These are phyloP conservation scores for Cryptococcus amylolentus DNA, from an alignment of 1,284 basidiomycete genomes.

Conservation along the genomic window DNA sequence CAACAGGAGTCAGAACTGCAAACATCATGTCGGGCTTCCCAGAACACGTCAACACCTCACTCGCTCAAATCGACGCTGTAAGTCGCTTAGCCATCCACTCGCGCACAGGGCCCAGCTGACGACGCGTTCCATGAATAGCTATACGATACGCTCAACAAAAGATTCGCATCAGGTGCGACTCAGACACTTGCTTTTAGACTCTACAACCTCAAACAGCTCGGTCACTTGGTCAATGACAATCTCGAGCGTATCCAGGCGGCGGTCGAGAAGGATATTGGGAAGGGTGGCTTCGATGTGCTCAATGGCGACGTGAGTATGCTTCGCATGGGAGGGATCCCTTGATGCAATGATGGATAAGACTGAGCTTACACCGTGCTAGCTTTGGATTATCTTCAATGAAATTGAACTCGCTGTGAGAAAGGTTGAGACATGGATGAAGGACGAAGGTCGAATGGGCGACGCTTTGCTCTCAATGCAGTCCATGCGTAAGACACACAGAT, in stretches of 20 bases:
- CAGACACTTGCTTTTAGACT: conserved; percentile 58
- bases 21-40: too few relatives aligned
- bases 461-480: conserved; percentile 40
- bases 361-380: conserved; percentile 16
- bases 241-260: conserved; percentile 54
- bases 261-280: conserved; percentile 57
- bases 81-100: too few relatives aligned
- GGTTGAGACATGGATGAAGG: conserved; percentile 71
- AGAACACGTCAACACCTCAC: too few relatives aligned
- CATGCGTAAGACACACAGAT: conserved; percentile 27
- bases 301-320: conserved; percentile 33
- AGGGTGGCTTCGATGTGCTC: conserved; percentile 45
- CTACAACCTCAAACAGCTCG: conserved; percentile 62
- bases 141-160: conserved; percentile 52
- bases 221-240: conserved; percentile 63
- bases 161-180: conserved; percentile 58
- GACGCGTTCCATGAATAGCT: conserved; percentile 11
- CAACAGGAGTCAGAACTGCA: too few relatives aligned
- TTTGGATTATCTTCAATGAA: conserved; percentile 58
- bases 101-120: too few relatives aligned
- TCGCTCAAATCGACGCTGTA: too few relatives aligned
- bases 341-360: not conserved
- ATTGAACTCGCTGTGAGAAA: conserved; percentile 62
- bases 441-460: conserved; percentile 61
- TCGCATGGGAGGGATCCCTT: not conserved